Evolutionary conservation across 176 grass and related monocot genomes (phyloP).

Genomic region (Carex scoparia): DNA sequence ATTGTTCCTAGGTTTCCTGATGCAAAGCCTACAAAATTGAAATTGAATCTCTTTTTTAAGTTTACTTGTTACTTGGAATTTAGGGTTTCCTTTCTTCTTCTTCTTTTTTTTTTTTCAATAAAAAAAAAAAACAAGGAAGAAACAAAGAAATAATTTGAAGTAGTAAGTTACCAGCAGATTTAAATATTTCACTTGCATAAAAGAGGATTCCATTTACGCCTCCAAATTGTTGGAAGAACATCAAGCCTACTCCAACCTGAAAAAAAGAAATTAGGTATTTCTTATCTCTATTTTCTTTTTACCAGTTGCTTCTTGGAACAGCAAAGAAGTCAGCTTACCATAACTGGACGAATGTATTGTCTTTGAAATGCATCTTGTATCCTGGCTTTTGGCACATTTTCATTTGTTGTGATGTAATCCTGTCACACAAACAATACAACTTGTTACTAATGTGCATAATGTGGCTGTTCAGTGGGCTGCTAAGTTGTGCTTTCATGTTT

Average conservation of each 20-base stretch:
- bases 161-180: constrained; percentile 47
- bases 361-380: constrained; percentile 45
- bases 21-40: constrained; percentile 40
- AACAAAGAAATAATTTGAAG: neutral
- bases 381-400: constrained; percentile 39
- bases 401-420: constrained; percentile 35
- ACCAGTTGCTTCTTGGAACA: neutral
- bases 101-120: neutral
- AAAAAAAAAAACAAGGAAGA: neutral
- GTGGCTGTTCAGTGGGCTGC: neutral
- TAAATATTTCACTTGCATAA: constrained; percentile 60
- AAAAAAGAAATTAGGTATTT: neutral
- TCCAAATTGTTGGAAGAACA: constrained; percentile 65
- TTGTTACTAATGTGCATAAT: neutral
- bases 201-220: constrained; percentile 63
- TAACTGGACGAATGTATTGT: constrained; percentile 36
- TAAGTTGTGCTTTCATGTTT: neutral
- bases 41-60: neutral
- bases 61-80: neutral
- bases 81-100: neutral
- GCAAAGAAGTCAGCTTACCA: constrained; percentile 21
- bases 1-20: constrained; percentile 59
- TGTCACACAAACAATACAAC: constrained; percentile 18
- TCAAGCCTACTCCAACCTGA: constrained; percentile 44
- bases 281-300: neutral